A percentile compares a stretch with the other conserved stretches of the same genome.
These are phyloP conservation scores for Ceratocystis alfenasii DNA, from an alignment of 2,329 filamentous ascomycete species.

Conservation along the genomic window DNA sequence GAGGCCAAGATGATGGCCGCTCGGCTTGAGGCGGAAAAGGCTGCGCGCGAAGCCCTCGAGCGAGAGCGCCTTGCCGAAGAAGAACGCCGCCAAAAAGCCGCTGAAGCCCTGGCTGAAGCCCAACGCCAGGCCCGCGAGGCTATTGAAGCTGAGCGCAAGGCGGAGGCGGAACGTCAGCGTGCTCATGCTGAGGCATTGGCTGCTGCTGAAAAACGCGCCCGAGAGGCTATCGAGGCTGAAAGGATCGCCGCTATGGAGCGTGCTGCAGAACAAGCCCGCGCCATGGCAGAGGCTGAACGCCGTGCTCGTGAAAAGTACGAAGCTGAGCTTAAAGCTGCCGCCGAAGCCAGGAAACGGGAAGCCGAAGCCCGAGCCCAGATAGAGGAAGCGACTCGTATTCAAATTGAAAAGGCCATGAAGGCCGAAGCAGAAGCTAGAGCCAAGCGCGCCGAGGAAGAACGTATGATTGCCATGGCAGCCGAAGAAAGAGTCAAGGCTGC, in stretches of 20 bases:
- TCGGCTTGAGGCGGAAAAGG: slow-evolving; percentile 35
- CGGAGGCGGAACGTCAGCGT: slow-evolving; percentile 35
- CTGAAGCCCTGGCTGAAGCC: slow-evolving; percentile 30
- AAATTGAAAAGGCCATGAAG: slow-evolving; percentile 23
- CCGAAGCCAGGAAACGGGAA: slow-evolving; percentile 26
- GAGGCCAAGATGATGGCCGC: slow-evolving; percentile 35
- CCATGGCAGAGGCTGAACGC: slow-evolving; percentile 31
- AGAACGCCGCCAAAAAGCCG: slow-evolving; percentile 27
- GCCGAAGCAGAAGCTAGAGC: slow-evolving; percentile 26
- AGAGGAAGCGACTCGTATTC: slow-evolving; percentile 26
- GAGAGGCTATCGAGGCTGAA: slow-evolving; percentile 32
- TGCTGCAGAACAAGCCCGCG: slow-evolving; percentile 27
- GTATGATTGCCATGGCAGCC: slow-evolving; percentile 15
- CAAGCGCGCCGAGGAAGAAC: slow-evolving; percentile 25
- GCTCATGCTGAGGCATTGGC: slow-evolving; percentile 32
- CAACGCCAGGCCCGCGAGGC: slow-evolving; percentile 33
- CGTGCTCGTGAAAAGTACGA: slow-evolving; percentile 29
- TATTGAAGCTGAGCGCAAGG: slow-evolving; percentile 35
- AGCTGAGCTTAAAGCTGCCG: slow-evolving; percentile 27
- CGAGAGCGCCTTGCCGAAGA: slow-evolving; percentile 36
- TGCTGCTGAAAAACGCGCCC: slow-evolving; percentile 36
- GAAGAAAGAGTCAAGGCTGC: slow-evolving; percentile 27
- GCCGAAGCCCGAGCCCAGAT: slow-evolving; percentile 24
- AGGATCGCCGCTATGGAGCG: slow-evolving; percentile 36
- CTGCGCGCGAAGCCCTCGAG: slow-evolving; percentile 36